Conservation (phyloP, 176 grass and related monocot genomes). For the Aegilops tauschii region DNA sequence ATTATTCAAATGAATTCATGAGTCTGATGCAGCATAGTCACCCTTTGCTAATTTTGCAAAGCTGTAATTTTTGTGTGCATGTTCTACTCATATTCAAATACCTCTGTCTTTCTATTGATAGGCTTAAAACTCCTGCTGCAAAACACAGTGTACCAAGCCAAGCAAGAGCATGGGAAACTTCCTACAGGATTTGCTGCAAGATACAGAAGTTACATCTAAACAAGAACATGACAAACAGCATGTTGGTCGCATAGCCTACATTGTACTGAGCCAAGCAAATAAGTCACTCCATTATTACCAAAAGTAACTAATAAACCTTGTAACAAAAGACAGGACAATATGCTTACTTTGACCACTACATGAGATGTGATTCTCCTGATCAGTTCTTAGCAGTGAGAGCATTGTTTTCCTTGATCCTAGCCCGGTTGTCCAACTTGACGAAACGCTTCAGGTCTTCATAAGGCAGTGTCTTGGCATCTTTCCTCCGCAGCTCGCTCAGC, state of each 20-base stretch:
- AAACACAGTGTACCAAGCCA: no score
- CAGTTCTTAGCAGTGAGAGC: conserved; percentile 69
- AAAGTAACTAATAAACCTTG: not conserved
- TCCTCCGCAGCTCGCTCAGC: conserved; percentile 76
- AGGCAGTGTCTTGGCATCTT: conserved; percentile 65
- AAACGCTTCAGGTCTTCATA: conserved; percentile 82
- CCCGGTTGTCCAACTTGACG: conserved; percentile 82
- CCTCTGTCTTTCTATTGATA: no score
- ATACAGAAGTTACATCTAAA: not conserved
- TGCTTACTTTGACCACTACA: not conserved
- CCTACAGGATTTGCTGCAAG: not conserved
- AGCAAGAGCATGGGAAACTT: not conserved
- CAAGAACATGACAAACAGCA: not conserved
- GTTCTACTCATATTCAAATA: no score
- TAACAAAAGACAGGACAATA: not conserved
- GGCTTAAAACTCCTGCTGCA: no score
- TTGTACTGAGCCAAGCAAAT: not conserved
- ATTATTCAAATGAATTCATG: no score
- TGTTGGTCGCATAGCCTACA: not conserved
- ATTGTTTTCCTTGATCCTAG: conserved; percentile 89
- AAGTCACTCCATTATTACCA: conserved; percentile 16
- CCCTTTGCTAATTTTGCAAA: no score
- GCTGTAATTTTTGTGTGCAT: no score
- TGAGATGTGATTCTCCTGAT: conserved; percentile 16
- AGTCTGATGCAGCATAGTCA: no score